phyloP scores from a whole-genome alignment of 768 basidiomycete genomes.

The Tylopilus sp. region DNA sequence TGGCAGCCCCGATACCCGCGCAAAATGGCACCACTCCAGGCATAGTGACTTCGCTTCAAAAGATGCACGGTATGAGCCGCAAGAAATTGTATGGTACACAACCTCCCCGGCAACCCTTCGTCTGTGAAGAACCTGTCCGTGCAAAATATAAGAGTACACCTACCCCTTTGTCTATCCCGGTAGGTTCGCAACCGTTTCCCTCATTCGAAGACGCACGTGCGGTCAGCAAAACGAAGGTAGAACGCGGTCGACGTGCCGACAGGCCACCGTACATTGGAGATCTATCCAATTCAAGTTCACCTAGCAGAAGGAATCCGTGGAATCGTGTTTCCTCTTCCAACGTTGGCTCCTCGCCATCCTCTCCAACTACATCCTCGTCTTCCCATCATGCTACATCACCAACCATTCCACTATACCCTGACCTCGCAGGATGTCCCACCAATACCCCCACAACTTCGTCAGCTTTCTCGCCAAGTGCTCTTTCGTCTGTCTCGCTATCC shows the following conservation, averaged over 20 bases:
- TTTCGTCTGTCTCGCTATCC: slow-evolving; percentile 10
- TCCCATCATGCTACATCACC: slow-evolving; percentile 22
- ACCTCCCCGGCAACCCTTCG: slow-evolving; percentile 48
- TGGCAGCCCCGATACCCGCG: slow-evolving; percentile 1
- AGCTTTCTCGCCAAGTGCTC: slow-evolving; percentile 6
- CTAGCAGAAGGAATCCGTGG: slow-evolving; percentile 35
- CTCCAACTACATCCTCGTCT: slow-evolving; percentile 21
- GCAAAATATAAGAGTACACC: slow-evolving; percentile 32
- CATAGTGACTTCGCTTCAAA: slow-evolving; percentile 61
- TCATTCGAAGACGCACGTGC: slow-evolving; percentile 18
- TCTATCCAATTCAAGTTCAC: slow-evolving; percentile 20
- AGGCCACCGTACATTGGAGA: slow-evolving; percentile 11
- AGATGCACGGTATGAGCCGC: slow-evolving; percentile 66
- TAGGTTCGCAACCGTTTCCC: slow-evolving; percentile 17
- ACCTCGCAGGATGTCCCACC: slow-evolving; percentile 15
- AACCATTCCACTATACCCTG: slow-evolving; percentile 20
- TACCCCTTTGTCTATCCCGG: slow-evolving; percentile 30
- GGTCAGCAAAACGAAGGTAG: slow-evolving; percentile 20
- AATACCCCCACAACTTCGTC: slow-evolving; percentile 9
- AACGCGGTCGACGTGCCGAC: slow-evolving; percentile 25
- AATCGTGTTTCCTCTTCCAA: slow-evolving; percentile 16
- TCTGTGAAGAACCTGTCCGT: slow-evolving; percentile 47
- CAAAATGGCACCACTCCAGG: slow-evolving; percentile 38
- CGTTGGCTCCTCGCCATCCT: slow-evolving; percentile 21
- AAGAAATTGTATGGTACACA: slow-evolving; percentile 62